Evolutionary conservation across 2,329 filamentous ascomycete species (phyloP), one percentile per base, ranked within the genome.

Genomic region (Cercospora zeae-maydis): DNA sequence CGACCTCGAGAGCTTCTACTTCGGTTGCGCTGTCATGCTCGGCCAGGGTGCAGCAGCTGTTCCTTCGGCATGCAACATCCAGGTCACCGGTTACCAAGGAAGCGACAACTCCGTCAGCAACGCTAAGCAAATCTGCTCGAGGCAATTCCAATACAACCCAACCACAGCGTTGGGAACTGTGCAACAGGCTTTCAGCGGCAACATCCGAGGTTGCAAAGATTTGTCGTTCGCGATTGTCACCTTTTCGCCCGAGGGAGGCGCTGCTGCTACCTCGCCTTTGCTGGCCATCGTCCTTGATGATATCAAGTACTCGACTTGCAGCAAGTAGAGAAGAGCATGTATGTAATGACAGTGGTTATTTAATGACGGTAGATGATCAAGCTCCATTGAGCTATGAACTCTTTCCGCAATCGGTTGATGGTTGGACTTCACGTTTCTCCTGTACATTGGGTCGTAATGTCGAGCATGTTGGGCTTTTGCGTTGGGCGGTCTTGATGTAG

Each of bases 1-100:
- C 58, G 33, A 49, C 30, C 58, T 60, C 47, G 31, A 60, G 47
- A 60, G 58, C 47, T 60, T 60, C 51, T 60, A 60, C 58, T 60
- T 60, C 34, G 58, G 47, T 8, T 60, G 58, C 30, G 58, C 37
- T 11, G 19, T 31, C 49, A 16, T 21, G 52, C 33, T 39, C 52
- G 52, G 30, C 9, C 14, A 36, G 34, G 52, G 52, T 3, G 52
- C 52, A 16, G 52, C 52, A 37, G 52, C 58, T 31, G 2, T 60
- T 9, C 58, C 58, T 16, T n/a, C 47, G 2, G 30, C 31, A 10
- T 60, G 58, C 33, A 49, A 60, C 21, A 36, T 60, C 9, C 33
- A 45, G 8, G 27, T 60, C 58, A 60, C 58, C 9, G 58, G 58
- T 42, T 60, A 60, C 49, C 39, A 34, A n/a, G 58, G 58, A 24